Base-by-base conservation (phyloP, 331 rosid genomes). In the Spiraea crenata region DNA sequence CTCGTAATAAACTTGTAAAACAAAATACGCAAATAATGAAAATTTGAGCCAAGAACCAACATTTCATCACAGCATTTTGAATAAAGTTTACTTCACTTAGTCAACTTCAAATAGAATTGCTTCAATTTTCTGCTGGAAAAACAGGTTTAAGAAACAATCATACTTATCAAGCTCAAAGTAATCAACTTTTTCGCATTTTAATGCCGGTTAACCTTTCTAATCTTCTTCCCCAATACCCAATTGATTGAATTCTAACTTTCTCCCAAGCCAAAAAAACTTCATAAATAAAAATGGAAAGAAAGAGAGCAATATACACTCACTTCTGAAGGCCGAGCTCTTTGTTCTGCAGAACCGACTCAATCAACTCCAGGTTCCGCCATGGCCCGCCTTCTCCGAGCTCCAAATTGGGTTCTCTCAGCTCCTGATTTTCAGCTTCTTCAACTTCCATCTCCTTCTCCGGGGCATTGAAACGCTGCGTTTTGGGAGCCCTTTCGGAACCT, bases 351-450 rank as follows among this genome's bases (percentile, higher is more conserved):
- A 93, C 70, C 74, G 76, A 76, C 25, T 83, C 68, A 61, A 93
- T 79, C 74, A 93, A 78, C 55, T 85, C 82, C 77, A 93, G 88
- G 76, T 86, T 91, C 73, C 72, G 86, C 96, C 99, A 91, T 15
- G 87, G 85, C 55, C 68, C 39, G n/a, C 35, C 70, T 63, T 81
- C 50, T n/a, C 71, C 60, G 12, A 67, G 70, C 40, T 51, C 68
- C 12, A 10, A 66, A 40, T 41, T 20, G 40, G 57, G 38, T 7
- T 70, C 76, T 55, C 73, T 57, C 20, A 20, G 66, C 46, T 51
- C 82, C 42, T 15, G 40, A 52, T 49, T 65, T 52, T 55, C 41
- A 25, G 55, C 77, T 40, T 4, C 46, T 56, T 50, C 72, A 14
- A 44, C 65, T 49, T 65, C 77, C 35, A 51, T 50, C 31, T 40